Conservation (phyloP, 2,329 filamentous ascomycete genomes). For the Cladosporium sp. region DNA sequence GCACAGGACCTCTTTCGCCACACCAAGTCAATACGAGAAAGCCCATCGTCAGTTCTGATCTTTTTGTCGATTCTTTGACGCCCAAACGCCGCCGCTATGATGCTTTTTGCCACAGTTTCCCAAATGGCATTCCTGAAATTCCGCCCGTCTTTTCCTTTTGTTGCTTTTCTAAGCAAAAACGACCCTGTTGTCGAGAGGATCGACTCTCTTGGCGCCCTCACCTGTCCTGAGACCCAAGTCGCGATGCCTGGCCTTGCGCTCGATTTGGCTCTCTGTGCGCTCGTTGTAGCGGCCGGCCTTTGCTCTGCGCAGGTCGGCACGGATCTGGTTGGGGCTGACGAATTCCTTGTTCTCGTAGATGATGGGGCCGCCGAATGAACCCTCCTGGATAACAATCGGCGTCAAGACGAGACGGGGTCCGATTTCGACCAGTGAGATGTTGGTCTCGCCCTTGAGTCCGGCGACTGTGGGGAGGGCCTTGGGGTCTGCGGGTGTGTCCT, state of each 20-base stretch:
- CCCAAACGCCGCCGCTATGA: constrained; percentile 19
- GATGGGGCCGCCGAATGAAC: constrained; percentile 90
- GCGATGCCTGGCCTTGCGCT: constrained; percentile 71
- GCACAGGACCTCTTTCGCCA: neutral
- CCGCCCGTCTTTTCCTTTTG: neutral
- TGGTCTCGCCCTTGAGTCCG: constrained; percentile 58
- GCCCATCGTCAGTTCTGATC: neutral
- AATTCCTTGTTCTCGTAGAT: constrained; percentile 99
- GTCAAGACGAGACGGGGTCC: constrained; percentile 91
- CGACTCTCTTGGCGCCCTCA: constrained; percentile 61
- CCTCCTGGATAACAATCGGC: constrained; percentile 92
- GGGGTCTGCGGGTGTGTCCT: constrained; percentile 41
- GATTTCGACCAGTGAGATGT: constrained; percentile 85
- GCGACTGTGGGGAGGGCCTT: constrained; percentile 40
- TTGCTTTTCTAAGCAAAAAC: constrained; percentile 64
- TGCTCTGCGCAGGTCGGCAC: constrained; percentile 73
- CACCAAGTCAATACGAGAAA: neutral
- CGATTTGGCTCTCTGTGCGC: constrained; percentile 71
- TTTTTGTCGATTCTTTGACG: constrained; percentile 10
- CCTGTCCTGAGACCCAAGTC: constrained; percentile 74
- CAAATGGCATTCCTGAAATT: neutral
- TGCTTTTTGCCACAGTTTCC: constrained; percentile 11
- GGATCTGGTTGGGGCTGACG: constrained; percentile 91
- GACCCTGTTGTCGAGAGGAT: constrained; percentile 73
- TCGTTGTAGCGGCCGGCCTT: constrained; percentile 78